Evolutionary conservation across 768 basidiomycete genomes (phyloP).

Genomic region (Peribolospora baueri): DNA sequence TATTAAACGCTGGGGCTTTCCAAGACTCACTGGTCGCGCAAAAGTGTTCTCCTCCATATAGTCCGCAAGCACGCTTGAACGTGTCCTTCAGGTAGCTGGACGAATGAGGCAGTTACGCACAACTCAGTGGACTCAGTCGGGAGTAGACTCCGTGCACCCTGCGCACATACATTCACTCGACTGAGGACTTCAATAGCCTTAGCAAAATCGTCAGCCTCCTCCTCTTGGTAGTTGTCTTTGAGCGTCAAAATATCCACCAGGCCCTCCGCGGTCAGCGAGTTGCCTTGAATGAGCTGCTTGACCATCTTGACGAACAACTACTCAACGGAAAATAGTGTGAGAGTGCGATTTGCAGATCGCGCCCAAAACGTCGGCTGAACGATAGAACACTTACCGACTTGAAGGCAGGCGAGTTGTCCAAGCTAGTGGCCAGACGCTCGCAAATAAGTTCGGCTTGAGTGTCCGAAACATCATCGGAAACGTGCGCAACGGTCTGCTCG

Average conservation of each 20-base stretch:
- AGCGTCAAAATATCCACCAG: slow-evolving; percentile 59
- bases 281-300: slow-evolving; percentile 45
- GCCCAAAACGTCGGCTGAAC: slow-evolving; percentile 13
- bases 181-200: slow-evolving; percentile 22
- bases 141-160: too few species aligned
- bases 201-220: slow-evolving; percentile 39
- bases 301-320: slow-evolving; percentile 49
- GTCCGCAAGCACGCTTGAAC: too few species aligned
- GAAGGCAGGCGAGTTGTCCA: slow-evolving; percentile 18
- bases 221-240: slow-evolving; percentile 41
- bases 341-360: too few species aligned
- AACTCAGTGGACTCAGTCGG: too few species aligned
- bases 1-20: too few species aligned
- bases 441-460: slow-evolving; percentile 3
- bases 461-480: not conserved
- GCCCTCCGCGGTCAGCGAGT: slow-evolving; percentile 51
- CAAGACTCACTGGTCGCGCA: too few species aligned
- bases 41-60: too few species aligned
- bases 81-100: too few species aligned
- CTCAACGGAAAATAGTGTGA: not conserved
- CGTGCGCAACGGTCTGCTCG: slow-evolving; percentile 17
- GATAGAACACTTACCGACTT: slow-evolving; percentile 34
- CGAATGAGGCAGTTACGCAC: too few species aligned
- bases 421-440: not conserved
- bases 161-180: too few species aligned